Evolutionary conservation across 2,329 filamentous ascomycete genomes (phyloP).

Genomic region (Paecilomyces dactylethromorphus): DNA sequence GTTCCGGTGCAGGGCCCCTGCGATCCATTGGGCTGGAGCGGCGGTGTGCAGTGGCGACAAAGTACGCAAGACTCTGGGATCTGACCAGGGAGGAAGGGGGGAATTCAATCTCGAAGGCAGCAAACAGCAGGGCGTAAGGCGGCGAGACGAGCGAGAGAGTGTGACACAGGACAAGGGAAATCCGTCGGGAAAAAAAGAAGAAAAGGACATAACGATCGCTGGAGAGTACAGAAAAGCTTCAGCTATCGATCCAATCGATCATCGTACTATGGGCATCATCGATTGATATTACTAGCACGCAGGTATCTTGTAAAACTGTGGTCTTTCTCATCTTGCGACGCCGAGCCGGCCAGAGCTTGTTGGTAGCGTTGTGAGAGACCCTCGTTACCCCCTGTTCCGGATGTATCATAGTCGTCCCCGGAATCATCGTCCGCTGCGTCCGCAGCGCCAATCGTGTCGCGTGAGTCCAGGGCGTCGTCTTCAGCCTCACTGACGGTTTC

Average conservation of each 20-base stretch:
- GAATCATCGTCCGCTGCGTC: conserved; percentile 44
- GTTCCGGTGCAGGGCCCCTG: background rate
- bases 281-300: conserved; percentile 29
- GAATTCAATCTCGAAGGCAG: background rate
- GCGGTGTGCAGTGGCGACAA: background rate
- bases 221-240: background rate
- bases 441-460: conserved; percentile 36
- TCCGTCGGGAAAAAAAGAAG: background rate
- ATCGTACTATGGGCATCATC: conserved; percentile 9
- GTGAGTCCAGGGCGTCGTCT: conserved; percentile 42
- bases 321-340: conserved; percentile 38
- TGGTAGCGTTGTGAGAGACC: conserved; percentile 71
- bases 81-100: background rate
- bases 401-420: conserved; percentile 54
- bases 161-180: background rate
- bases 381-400: conserved; percentile 54
- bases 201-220: background rate
- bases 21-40: background rate
- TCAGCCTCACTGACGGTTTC: conserved; percentile 46
- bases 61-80: background rate
- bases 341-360: conserved; percentile 60
- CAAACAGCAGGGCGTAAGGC: background rate
- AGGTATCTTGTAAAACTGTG: conserved; percentile 48
- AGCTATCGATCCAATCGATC: background rate
- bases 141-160: background rate